Evolutionary conservation across 2,329 filamentous ascomycete species (phyloP), one percentile per base, ranked within the genome.

Genomic region (Trichoderma pleuroti): DNA sequence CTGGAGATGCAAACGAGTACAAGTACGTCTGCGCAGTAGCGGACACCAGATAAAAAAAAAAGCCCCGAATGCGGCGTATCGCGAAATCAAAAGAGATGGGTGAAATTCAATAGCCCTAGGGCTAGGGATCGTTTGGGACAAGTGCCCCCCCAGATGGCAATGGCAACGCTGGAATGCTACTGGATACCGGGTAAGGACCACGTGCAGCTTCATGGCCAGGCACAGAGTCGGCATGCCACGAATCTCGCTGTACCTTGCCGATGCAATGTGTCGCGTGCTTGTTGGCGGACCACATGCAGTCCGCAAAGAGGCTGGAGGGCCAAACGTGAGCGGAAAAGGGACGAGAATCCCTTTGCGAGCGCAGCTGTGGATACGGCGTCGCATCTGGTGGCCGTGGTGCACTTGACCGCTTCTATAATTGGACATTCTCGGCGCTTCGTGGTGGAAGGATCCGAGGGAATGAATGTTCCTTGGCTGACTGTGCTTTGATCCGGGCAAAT

Each of bases 161-260:
- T 28, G 36, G 14, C 32, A 52, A 9, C 42, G 42, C 36, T 64
- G 61, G 26, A 49, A 52, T 42, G 42, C 61, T 14, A 64, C 36
- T 64, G 54, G 39, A 61, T 52, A n/a, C 39, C 56, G 65, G 56
- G 39, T 52, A 61, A 61, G 56, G 65, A 32, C 59, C 65, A 68
- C 65, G 65, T 68, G 65, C 65, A 36, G 56, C 65, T 60, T 68
- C 65, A 68, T 24, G n/a, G 52, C 54, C 39, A 24, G 54, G 64
- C 54, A 60, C 54, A 26, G 54, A 49, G 54, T 9, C 16, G 32
- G 54, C 14, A 60, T 59, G 54, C 36, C 59, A 30, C 42, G 34
- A 39, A 61, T 28, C 21, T 12, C 24, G 36, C 21, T 36, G 57
- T 39, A 18, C 28, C 26, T 57, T 30, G 24, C 28, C 54, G n/a